phyloP scores from a whole-genome alignment of 345 rosid species.

The Boechera divaricarpa region DNA sequence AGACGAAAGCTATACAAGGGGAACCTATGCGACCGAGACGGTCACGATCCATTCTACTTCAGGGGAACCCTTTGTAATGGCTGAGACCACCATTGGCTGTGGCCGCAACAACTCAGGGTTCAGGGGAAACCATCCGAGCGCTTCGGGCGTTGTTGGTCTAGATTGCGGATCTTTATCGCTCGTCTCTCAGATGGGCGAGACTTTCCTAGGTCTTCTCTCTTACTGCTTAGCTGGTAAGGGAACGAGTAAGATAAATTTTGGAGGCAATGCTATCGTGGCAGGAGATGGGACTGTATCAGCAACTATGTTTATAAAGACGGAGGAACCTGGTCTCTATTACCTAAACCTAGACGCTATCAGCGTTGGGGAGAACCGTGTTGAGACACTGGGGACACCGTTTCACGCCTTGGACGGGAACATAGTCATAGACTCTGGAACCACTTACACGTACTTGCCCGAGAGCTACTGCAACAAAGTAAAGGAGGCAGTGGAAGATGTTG shows the following conservation, averaged over 20 bases:
- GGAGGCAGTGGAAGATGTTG: background rate
- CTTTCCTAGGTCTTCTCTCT: background rate
- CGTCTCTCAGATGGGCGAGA: background rate
- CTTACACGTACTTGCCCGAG: background rate
- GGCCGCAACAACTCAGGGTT: background rate
- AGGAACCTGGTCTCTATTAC: background rate
- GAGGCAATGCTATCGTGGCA: background rate
- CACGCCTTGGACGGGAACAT: background rate
- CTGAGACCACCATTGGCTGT: background rate
- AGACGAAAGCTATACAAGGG: background rate
- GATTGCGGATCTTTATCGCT: background rate
- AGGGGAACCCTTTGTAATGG: background rate
- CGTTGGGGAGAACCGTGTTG: background rate
- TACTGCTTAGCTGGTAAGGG: background rate
- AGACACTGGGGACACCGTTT: background rate
- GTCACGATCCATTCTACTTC: background rate
- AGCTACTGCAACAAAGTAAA: background rate
- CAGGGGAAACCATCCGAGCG: background rate
- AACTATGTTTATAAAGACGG: background rate
- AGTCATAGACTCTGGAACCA: background rate
- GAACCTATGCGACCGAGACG: background rate
- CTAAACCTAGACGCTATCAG: background rate
- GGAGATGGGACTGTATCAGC: background rate
- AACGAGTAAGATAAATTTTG: background rate
- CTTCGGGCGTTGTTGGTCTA: background rate